Evolutionary conservation across 306 rosid species (phyloP), one percentile per base, ranked within the genome.

Genomic region (Lathyrus oleraceus): DNA sequence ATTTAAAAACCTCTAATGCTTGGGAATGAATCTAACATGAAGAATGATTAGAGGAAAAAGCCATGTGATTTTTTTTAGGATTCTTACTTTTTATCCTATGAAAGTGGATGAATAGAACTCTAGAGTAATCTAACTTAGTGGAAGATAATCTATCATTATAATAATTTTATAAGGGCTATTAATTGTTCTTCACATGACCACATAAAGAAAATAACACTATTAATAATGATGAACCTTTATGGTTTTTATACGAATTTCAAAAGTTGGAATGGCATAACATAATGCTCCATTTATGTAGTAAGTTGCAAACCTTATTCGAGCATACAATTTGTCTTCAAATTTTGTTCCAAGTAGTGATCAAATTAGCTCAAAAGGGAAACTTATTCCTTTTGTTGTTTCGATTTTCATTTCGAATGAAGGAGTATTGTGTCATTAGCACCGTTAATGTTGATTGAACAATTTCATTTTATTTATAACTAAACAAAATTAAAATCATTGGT

Each of bases 201-300:
- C 13, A 48, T 2, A 8, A 48, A 48, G 58, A 10, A 52, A 52
- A 19, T 3, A 5, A 54, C 61, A 54, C 36, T 11, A 54, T 23
- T 54, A 19, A 17, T 49, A 49, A 8, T 17, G 25, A 51, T 51
- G 21, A 51, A 16, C 14, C 62, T 13, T 25, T 27, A 13, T 57
- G 39, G 39, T 27, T 27, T 25, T 27, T 20, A 10, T 27, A 6
- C 6, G 47, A 72, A 43, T 70, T 53, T 67, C 67, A 40, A 70
- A 71, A 70, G 59, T n/a, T 42, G 57, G 44, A 35, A 63, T 63
- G 13, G 63, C 53, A 45, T 59, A 58, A 67, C 42, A 40, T 53
- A 53, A 21, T 53, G 60, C 74, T 60, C 36, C 69, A 30, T 61
- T 45, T 47, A 10, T 12, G 38, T 13, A 68, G 20, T 10, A 52